Percentiles rank a stretch among this genome's conserved stretches.
These are phyloP conservation scores for Dactylellina drechsleri DNA, from an alignment of 2,329 filamentous ascomycete species.

Conservation along the genomic window DNA sequence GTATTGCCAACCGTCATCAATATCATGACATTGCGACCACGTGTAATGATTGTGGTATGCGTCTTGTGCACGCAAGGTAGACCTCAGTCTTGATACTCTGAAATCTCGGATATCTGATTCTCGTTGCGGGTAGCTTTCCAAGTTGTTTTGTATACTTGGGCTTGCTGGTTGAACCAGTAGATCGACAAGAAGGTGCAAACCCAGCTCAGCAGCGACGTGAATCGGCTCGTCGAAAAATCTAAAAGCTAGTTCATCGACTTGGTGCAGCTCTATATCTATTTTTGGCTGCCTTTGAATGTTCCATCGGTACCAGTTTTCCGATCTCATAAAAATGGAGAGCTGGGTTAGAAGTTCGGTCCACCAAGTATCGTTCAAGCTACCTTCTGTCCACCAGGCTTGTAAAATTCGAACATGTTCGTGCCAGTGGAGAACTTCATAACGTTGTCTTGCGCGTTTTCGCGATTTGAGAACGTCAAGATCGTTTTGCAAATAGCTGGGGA, in stretches of 20 bases:
- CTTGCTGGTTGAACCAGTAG: conserved; percentile 1
- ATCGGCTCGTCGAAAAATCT: conserved; percentile 28
- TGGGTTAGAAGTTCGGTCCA: conserved; percentile 37
- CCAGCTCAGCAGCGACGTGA: conserved; percentile 17
- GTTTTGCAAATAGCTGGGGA: not conserved
- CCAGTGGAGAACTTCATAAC: conserved; percentile 45
- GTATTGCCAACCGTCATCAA: not conserved
- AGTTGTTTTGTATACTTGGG: not conserved
- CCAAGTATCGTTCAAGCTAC: conserved; percentile 32
- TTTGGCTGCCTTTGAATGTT: not conserved
- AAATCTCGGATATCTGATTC: conserved; percentile 15
- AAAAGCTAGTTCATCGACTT: not conserved
- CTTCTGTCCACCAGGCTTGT: conserved; percentile 42
- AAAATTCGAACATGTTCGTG: conserved; percentile 36
- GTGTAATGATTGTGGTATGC: too few relatives aligned
- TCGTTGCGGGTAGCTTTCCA: conserved; percentile 2
- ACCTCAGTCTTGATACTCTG: conserved; percentile 7
- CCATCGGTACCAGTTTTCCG: conserved; percentile 46
- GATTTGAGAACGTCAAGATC: not conserved
- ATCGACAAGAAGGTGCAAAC: conserved; percentile 32
- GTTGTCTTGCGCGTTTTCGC: not conserved
- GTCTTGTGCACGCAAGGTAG: not conserved
- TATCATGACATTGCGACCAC: too few relatives aligned
- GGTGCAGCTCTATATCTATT: not conserved
- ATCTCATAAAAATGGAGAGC: conserved; percentile 29